Conservation (phyloP, 2,329 filamentous ascomycete genomes). For the Aspergillus sojae region DNA sequence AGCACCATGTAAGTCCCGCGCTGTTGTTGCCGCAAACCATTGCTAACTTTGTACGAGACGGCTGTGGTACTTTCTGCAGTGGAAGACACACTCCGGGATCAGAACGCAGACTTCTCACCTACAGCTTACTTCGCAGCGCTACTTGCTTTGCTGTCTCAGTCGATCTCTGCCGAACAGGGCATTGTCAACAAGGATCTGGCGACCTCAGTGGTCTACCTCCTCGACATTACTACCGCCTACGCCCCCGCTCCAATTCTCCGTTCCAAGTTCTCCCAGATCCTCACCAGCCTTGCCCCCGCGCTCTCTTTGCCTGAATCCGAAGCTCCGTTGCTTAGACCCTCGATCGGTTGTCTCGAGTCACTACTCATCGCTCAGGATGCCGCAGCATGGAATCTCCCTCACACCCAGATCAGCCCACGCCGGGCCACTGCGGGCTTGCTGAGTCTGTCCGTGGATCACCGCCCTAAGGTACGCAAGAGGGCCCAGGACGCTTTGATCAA, state of each 20-base stretch:
- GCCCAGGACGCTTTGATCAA: slow-evolving; percentile 86
- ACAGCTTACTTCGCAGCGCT: slow-evolving; percentile 97
- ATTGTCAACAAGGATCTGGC: slow-evolving; percentile 80
- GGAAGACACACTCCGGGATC: slow-evolving; percentile 87
- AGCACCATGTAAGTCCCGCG: slow-evolving; percentile 71
- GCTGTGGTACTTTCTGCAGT: slow-evolving; percentile 86
- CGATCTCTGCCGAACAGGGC: slow-evolving; percentile 63
- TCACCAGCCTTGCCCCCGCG: slow-evolving; percentile 81
- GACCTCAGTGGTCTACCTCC: slow-evolving; percentile 87
- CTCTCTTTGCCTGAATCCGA: slow-evolving; percentile 80
- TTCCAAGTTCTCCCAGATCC: slow-evolving; percentile 92
- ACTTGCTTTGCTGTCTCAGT: slow-evolving; percentile 80
- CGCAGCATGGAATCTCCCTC: slow-evolving; percentile 81
- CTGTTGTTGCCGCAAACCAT: neutral
- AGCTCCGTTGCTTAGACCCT: slow-evolving; percentile 80
- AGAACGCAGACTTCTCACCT: slow-evolving; percentile 78
- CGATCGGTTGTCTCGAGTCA: slow-evolving; percentile 92
- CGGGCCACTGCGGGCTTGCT: slow-evolving; percentile 85
- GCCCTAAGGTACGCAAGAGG: slow-evolving; percentile 92
- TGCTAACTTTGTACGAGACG: slow-evolving; percentile 25
- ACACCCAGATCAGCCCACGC: slow-evolving; percentile 80
- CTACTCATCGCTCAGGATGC: slow-evolving; percentile 86
- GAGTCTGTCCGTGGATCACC: slow-evolving; percentile 78
- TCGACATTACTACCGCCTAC: slow-evolving; percentile 86
- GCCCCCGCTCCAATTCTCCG: slow-evolving; percentile 84